phyloP scores from a whole-genome alignment of 345 rosid species.

The Syzygium oleosum region DNA sequence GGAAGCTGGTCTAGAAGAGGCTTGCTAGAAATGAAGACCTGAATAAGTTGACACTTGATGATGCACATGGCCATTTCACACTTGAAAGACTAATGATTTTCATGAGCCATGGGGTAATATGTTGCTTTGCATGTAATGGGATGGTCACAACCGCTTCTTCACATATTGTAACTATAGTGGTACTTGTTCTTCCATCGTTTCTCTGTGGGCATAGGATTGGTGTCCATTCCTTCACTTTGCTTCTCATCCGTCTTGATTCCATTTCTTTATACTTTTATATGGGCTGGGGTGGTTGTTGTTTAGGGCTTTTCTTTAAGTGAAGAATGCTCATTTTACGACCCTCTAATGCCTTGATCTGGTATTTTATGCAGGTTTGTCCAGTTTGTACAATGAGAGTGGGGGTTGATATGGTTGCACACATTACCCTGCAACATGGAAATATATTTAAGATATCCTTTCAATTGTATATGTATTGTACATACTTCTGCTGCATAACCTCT shows the following conservation, averaged over 20 bases:
- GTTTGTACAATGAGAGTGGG: slow-evolving; percentile 90
- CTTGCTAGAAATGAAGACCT: neutral
- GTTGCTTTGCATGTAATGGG: neutral
- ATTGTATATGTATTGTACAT: neutral
- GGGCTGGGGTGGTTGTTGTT: slow-evolving; percentile 21
- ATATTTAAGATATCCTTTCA: slow-evolving; percentile 88
- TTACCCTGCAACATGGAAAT: slow-evolving; percentile 82
- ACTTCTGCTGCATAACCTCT: neutral
- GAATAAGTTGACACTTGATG: neutral
- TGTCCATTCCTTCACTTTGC: neutral
- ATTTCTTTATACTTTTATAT: neutral
- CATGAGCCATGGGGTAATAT: neutral
- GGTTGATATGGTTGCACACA: slow-evolving; percentile 94
- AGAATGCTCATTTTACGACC: neutral
- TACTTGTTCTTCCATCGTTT: neutral
- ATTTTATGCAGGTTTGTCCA: slow-evolving; percentile 75
- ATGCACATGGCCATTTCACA: neutral
- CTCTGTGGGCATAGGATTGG: neutral
- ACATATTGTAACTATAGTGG: neutral
- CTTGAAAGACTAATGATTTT: neutral
- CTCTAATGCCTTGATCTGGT: slow-evolving; percentile 10
- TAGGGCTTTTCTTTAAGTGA: neutral
- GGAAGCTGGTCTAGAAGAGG: neutral
- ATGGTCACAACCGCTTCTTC: neutral
- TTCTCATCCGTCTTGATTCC: neutral